Base-by-base conservation (phyloP, 1,284 basidiomycete genomes). In the Tremellales sp. region DNA sequence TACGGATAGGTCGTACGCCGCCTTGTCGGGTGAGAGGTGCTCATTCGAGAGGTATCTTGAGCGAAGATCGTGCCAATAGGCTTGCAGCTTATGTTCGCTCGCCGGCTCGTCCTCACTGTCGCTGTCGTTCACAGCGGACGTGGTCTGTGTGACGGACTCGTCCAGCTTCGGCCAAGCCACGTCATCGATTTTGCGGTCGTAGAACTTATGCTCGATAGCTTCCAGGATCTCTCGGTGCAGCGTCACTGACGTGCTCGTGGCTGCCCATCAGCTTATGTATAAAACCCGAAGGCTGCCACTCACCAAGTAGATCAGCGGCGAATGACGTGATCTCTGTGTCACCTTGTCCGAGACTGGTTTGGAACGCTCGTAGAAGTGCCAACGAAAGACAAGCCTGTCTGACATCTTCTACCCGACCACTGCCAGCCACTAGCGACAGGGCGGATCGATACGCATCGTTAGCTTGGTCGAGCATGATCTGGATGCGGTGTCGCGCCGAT, bases 381-480 rank as follows among this genome's bases (percentile, higher is more conserved):
- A 89, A 74, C 3, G 83, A 84, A 37, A 87, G 67, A 2, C 82
- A 81, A 0, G 84, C 81, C 56, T 86, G 83, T n/a, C 89, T 81
- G 2, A 89, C 80, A 48, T 84, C 81, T 27, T 82, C 72, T 0
- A 87, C 83, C 48, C 77, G 78, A 3, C 87, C 89, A 45, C 80
- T 78, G 8, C 74, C 76, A 0, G 78, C 76, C 12, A 81, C 81
- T n/a, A 81, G 64, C 1, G 76, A 68, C 11, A 93, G 76, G 51
- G 84, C 82, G 2, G 80, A 77, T 76, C 82, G 83, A 68, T 87
- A 89, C 7, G 84, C 72, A 43, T 79, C 77, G 56, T 89, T 86
- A 0, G 88, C 86, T 4, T 80, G 76, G 22, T 79, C 77, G 27
- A 93, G 75, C 0, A 81, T 78, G 19, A 73, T 68, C 11, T 86